Conservation (phyloP, 2,329 filamentous ascomycete species). For the Davidsoniella virescens region DNA sequence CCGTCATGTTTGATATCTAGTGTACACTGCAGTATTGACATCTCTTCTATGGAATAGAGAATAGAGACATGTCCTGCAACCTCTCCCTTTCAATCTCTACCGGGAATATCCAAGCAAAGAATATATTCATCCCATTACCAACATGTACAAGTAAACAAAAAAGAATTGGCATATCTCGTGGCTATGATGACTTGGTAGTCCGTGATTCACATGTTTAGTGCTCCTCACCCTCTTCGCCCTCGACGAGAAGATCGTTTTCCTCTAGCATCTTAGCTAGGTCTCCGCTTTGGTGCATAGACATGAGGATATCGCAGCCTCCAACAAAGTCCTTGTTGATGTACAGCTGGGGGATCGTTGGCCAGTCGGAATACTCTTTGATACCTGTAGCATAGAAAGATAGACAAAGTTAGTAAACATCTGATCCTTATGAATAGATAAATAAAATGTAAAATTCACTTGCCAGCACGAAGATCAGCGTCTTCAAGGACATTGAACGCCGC, state of each 20-base stretch:
- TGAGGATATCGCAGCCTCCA: constrained; percentile 91
- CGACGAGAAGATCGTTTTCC: constrained; percentile 69
- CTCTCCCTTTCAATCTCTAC: constrained; percentile 16
- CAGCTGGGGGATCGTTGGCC: constrained; percentile 95
- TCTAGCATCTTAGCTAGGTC: constrained; percentile 82
- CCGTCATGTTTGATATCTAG: constrained; percentile 1
- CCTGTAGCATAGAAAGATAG: constrained; percentile 32
- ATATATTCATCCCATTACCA: too few relatives aligned
- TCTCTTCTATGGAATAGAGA: too few relatives aligned
- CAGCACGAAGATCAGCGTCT: constrained; percentile 68
- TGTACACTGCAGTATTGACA: constrained; percentile 15
- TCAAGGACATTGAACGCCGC: constrained; percentile 97
- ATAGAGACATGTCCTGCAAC: too few relatives aligned
- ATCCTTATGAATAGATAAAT: too few relatives aligned
- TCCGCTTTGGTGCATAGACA: constrained; percentile 94
- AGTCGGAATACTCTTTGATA: constrained; percentile 98
- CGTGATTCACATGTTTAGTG: constrained; percentile 13
- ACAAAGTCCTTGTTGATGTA: constrained; percentile 94
- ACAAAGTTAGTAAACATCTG: not conserved
- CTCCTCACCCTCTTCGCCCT: constrained; percentile 29
- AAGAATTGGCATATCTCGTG: too few relatives aligned
- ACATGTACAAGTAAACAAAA: too few relatives aligned
- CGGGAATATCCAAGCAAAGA: too few relatives aligned
- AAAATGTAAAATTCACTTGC: constrained; percentile 28
- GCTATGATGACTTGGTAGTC: too few relatives aligned